Evolutionary conservation across 2,329 filamentous ascomycete genomes (phyloP), one percentile per base, ranked within the genome.

Genomic region (Fusarium pininemorale): DNA sequence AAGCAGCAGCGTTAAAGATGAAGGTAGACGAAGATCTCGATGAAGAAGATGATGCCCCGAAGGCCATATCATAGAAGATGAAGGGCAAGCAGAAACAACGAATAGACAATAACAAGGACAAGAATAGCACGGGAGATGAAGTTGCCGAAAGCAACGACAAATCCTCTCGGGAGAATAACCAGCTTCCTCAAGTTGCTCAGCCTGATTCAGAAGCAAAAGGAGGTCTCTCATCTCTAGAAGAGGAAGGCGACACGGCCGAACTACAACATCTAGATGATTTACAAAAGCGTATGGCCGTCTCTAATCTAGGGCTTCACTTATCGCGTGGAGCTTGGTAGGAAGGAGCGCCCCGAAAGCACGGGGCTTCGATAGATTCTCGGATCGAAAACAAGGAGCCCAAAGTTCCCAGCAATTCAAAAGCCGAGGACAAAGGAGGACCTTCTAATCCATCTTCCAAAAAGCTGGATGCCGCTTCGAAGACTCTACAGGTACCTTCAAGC

Each of bases 1-100:
- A 90, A 77, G 89, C 88, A 18, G 85, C 84, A 5, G 89, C 88
- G 14, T 80, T 90, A 9, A 81, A 79, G 62, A 81, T 80, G 78
- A 79, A 81, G 58, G 77, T 84, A 30, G 82, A 83, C 22, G 80
- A 81, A 5, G 82, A 84, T 5, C 80, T 83, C 3, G 82, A 84
- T 2, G 84, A 85, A 10, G 82, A 84, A 35, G 81, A 82, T 26
- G 79, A 82, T 53, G 70, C 69, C 30, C 66, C 77, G 51, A 80
- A 80, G 48, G 69, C 63, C 56, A 72, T 79, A 76, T 80, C 79
- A 77, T 82, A 82, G 80, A 80, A 77, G 77, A 75, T 77, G 73
- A 53, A 58, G 60, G 63, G 61, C 64, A 30, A 50, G 44, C 44
- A 63, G 66, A 53, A 37, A 41, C 24, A 37, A 53, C 32, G 28